Conservation (phyloP, 768 basidiomycete species). For the Candolleomyces aberdarensis region DNA sequence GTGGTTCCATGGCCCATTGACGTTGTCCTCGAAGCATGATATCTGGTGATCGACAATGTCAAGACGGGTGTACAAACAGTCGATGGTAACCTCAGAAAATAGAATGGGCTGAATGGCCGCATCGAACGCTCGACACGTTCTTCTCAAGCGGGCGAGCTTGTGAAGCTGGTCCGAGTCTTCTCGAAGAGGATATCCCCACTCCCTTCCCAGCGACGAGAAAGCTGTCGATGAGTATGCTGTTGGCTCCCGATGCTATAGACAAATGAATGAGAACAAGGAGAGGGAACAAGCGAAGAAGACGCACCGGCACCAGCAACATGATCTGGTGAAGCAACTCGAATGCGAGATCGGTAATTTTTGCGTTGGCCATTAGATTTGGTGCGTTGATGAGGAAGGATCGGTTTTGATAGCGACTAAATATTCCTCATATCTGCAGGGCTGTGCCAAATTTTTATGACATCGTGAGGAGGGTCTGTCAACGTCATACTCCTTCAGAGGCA, state of each 20-base stretch:
- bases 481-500: too few relatives aligned
- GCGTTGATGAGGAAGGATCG: too few relatives aligned
- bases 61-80: not conserved
- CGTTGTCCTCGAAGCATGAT: not conserved
- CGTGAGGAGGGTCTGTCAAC: too few relatives aligned
- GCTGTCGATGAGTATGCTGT: too few relatives aligned
- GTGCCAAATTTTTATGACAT: too few relatives aligned
- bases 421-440: too few relatives aligned
- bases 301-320: not conserved
- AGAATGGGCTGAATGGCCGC: not conserved
- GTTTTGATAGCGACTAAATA: too few relatives aligned
- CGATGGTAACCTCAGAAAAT: not conserved
- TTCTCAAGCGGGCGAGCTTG: not conserved
- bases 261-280: too few relatives aligned
- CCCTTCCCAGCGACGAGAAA: too few relatives aligned
- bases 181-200: not conserved
- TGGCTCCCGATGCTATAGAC: too few relatives aligned
- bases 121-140: not conserved
- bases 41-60: not conserved
- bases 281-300: not conserved
- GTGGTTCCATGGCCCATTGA: not conserved
- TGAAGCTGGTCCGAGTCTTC: not conserved
- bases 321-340: not conserved
- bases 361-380: not conserved
- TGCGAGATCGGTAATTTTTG: not conserved